A percentile compares a stretch with the other conserved stretches of the same genome.
phyloP scores from a whole-genome alignment of 176 grass and related monocot species.

The Secale cereale region DNA sequence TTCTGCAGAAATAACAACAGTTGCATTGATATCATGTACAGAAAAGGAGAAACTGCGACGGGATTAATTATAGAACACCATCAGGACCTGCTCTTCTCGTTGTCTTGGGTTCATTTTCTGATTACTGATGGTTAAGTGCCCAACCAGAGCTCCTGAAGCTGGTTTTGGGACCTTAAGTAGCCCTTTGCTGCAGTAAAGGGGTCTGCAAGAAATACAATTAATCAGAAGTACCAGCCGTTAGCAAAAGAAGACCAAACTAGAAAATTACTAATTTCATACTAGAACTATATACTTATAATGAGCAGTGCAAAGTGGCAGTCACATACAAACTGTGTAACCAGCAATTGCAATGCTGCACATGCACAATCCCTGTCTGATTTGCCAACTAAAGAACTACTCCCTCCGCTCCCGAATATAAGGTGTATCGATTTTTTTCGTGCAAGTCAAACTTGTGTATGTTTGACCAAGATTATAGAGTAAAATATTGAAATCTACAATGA shows the following conservation, averaged over 20 bases:
- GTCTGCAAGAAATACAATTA: constrained; percentile 47
- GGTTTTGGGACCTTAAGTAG: constrained; percentile 64
- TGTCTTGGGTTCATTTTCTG: constrained; percentile 46
- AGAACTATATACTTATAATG: background rate
- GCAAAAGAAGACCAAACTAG: constrained; percentile 27
- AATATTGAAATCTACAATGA: no score
- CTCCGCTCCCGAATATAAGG: no score
- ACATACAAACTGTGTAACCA: background rate
- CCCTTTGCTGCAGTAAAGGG: constrained; percentile 89
- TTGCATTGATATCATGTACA: background rate
- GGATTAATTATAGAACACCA: constrained; percentile 9
- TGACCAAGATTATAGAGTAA: no score
- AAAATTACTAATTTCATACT: constrained; percentile 8
- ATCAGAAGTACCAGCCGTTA: constrained; percentile 9
- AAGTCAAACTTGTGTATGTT: no score
- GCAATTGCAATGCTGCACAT: background rate
- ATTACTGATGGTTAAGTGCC: constrained; percentile 62
- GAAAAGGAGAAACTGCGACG: background rate
- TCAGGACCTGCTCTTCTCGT: constrained; percentile 66
- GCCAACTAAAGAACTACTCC: background rate
- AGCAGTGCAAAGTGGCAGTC: background rate
- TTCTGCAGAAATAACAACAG: constrained; percentile 47
- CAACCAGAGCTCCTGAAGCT: constrained; percentile 38
- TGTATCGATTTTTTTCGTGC: no score
- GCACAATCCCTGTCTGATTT: constrained; percentile 1